Percentiles rank a stretch among this genome's conserved stretches.
Evolutionary conservation across 116 monocot genomes (phyloP).

Genomic region (Cymodocea nodosa): DNA sequence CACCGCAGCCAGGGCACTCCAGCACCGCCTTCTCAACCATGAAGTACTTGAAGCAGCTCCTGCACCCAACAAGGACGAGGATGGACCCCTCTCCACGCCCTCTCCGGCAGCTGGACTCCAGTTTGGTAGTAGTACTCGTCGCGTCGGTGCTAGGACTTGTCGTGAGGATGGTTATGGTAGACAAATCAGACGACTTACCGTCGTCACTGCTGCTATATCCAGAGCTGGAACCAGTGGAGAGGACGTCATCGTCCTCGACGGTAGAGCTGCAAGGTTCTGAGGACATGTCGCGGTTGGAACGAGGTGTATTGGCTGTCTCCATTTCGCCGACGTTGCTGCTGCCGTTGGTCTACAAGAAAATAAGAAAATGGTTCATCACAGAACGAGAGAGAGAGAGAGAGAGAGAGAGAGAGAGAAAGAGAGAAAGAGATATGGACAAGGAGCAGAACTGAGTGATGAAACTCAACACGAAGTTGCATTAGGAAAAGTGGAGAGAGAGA

Average conservation of each 20-base stretch:
- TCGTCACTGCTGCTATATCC: background rate
- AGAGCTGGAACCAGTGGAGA: background rate
- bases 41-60: constrained; percentile 74
- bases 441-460: too few species aligned
- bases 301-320: background rate
- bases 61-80: constrained; percentile 82
- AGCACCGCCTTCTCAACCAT: constrained; percentile 58
- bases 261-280: background rate
- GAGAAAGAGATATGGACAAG: too few species aligned
- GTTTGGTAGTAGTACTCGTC: background rate
- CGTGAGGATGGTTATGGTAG: background rate
- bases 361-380: too few species aligned
- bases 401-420: too few species aligned
- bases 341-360: too few species aligned
- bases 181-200: background rate
- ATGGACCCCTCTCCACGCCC: constrained; percentile 11
- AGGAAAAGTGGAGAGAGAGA: too few species aligned
- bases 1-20: constrained; percentile 64
- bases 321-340: background rate
- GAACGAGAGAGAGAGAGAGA: too few species aligned
- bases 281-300: background rate
- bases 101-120: background rate
- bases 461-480: too few species aligned
- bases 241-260: constrained; percentile 1
- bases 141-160: too few species aligned